phyloP scores from a whole-genome alignment of 2,329 filamentous ascomycete species.

The Epichloe uncinata region DNA sequence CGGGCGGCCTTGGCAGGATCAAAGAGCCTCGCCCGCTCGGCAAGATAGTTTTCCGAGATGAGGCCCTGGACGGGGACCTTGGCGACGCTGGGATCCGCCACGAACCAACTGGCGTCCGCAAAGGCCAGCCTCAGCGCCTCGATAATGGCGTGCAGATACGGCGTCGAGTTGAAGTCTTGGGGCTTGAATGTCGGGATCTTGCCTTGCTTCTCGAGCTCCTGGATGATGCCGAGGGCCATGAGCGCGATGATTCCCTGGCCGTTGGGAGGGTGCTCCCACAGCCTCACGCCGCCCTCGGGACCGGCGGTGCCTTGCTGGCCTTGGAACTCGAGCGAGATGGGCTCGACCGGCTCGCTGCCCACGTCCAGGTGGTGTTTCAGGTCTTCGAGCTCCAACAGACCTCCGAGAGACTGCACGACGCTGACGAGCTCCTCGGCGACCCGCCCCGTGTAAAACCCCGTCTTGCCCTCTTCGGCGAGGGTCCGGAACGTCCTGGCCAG shows the following conservation, averaged over 20 bases:
- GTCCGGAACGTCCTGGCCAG: slow-evolving; percentile 71
- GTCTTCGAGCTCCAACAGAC: slow-evolving; percentile 67
- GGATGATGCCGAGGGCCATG: slow-evolving; percentile 85
- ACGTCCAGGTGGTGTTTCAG: slow-evolving; percentile 56
- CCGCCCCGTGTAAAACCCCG: slow-evolving; percentile 78
- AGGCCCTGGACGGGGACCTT: slow-evolving; percentile 58
- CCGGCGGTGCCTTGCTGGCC: slow-evolving; percentile 46
- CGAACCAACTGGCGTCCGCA: slow-evolving; percentile 79
- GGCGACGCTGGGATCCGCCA: slow-evolving; percentile 64
- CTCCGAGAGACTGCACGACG: slow-evolving; percentile 63
- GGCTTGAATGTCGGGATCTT: slow-evolving; percentile 58
- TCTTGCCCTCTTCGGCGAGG: slow-evolving; percentile 68
- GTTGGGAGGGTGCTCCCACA: slow-evolving; percentile 97
- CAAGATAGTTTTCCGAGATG: slow-evolving; percentile 61
- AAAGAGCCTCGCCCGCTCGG: slow-evolving; percentile 50
- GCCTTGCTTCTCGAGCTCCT: slow-evolving; percentile 65
- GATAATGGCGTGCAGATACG: slow-evolving; percentile 76
- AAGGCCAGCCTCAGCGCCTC: slow-evolving; percentile 84
- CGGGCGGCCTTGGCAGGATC: slow-evolving; percentile 44
- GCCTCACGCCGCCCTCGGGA: slow-evolving; percentile 46
- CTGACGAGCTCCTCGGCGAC: slow-evolving; percentile 72
- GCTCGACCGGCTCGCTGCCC: slow-evolving; percentile 66
- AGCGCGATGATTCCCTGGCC: slow-evolving; percentile 91
- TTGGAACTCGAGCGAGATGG: slow-evolving; percentile 69
- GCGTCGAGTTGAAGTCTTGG: slow-evolving; percentile 66